phyloP scores from a whole-genome alignment of 225 moss, liverwort and hornwort species.

The Physcomitrellopsis africana region DNA sequence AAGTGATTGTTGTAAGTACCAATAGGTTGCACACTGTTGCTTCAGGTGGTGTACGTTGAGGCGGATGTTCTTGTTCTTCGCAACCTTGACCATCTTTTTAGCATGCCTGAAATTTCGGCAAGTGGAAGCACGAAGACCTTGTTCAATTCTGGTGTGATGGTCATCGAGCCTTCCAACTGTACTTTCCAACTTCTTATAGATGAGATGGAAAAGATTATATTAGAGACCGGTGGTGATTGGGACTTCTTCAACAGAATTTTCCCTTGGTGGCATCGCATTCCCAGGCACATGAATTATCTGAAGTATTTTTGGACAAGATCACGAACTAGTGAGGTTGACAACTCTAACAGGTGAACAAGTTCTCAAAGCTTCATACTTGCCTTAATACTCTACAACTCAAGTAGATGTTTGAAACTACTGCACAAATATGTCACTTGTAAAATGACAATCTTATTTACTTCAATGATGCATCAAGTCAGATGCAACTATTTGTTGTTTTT shows the following conservation, averaged over 20 bases:
- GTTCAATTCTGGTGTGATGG: conserved; percentile 83
- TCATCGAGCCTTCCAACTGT: conserved; percentile 77
- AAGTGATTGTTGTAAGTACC: conserved; percentile 7
- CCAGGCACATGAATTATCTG: conserved; percentile 61
- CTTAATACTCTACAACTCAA: not conserved
- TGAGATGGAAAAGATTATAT: conserved; percentile 49
- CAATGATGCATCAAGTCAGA: not conserved
- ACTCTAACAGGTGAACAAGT: conserved; percentile 44
- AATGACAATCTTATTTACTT: not conserved
- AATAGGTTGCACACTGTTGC: conserved; percentile 17
- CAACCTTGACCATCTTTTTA: conserved; percentile 64
- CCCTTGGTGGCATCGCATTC: conserved; percentile 75
- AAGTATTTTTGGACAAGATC: conserved; percentile 71
- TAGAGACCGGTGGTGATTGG: conserved; percentile 65
- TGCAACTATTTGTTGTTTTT: not conserved
- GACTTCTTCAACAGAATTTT: conserved; percentile 73
- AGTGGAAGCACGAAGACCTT: conserved; percentile 55
- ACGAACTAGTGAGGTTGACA: conserved; percentile 43
- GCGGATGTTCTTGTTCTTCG: conserved; percentile 63
- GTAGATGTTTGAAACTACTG: not conserved
- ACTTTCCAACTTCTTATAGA: conserved; percentile 67
- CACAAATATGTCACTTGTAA: not conserved
- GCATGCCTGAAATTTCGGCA: conserved; percentile 63
- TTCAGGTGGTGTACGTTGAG: conserved; percentile 63
- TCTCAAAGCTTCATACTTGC: not conserved